phyloP scores from a whole-genome alignment of 1,139 yeast genomes.

The Pneumocystis jirovecii region DNA sequence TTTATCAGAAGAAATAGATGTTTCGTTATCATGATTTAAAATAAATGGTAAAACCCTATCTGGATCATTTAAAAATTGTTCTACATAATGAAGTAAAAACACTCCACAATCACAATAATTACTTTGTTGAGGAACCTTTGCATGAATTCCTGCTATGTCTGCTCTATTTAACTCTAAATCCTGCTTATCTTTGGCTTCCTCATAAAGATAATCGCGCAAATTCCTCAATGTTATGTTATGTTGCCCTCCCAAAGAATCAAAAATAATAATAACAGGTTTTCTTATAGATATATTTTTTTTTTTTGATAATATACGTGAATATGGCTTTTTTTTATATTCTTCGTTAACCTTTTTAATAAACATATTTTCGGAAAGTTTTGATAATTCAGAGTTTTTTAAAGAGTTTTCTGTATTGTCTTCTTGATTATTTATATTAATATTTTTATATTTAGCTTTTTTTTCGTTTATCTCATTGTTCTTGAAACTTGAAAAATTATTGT shows the following conservation, averaged over 20 bases:
- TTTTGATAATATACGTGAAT: not conserved
- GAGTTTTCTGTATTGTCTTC: not conserved
- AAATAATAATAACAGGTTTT: conserved; percentile 43
- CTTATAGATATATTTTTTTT: not conserved
- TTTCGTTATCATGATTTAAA: conserved; percentile 12
- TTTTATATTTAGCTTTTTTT: not conserved
- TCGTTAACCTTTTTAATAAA: conserved; percentile 15
- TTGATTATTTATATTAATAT: not conserved
- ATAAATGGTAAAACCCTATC: conserved; percentile 26
- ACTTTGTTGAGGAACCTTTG: conserved; percentile 66
- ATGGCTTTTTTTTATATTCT: not conserved
- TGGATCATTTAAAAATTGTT: conserved; percentile 45
- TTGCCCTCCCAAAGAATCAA: conserved; percentile 59
- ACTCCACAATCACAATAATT: conserved; percentile 93
- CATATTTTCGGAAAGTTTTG: not conserved
- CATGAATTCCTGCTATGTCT: conserved; percentile 31
- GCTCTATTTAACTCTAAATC: conserved; percentile 33
- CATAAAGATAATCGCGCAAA: conserved; percentile 47
- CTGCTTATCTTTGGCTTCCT: conserved; percentile 55
- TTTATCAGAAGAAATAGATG: conserved; percentile 6
- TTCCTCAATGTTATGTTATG: conserved; percentile 43
- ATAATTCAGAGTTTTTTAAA: not conserved
- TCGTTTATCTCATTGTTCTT: not conserved
- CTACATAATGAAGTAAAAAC: conserved; percentile 68
- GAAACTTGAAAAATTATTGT: not conserved